These are phyloP conservation scores for Capsella rubella DNA, from an alignment of 441 rosid genomes.

Conservation along the genomic window DNA sequence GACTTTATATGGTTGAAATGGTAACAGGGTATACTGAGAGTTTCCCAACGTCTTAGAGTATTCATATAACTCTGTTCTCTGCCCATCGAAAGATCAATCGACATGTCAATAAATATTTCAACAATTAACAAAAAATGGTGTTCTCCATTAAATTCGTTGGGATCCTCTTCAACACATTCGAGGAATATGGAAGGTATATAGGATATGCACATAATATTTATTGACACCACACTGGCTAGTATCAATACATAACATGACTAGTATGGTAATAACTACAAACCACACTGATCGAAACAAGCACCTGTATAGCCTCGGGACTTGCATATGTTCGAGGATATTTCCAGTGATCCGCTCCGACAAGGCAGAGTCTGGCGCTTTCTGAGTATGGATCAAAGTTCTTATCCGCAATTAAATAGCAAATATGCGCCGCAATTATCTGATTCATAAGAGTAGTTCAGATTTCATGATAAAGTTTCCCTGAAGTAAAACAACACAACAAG, in stretches of 20 bases:
- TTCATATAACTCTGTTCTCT: constrained; percentile 77
- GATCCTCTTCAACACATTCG: constrained; percentile 9
- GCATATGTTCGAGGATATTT: constrained; percentile 88
- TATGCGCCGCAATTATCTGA: constrained; percentile 95
- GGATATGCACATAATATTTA: constrained; percentile 14
- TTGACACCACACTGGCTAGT: no score
- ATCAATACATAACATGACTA: no score
- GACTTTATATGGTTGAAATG: constrained; percentile 78
- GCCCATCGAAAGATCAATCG: constrained; percentile 40
- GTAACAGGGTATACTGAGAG: constrained; percentile 65
- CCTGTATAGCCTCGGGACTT: constrained; percentile 98
- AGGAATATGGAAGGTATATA: constrained; percentile 11
- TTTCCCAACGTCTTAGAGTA: constrained; percentile 74
- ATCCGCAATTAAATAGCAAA: constrained; percentile 95
- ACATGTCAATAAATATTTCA: neutral
- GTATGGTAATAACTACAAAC: neutral
- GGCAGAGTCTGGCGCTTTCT: constrained; percentile 92
- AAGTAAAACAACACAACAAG: constrained; percentile 33
- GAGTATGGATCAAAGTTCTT: constrained; percentile 94
- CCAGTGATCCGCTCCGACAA: constrained; percentile 97
- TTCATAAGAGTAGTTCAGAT: constrained; percentile 35
- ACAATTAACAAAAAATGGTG: constrained; percentile 4
- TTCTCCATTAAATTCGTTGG: neutral
- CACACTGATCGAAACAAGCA: constrained; percentile 39
- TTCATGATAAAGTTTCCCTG: constrained; percentile 32